Base-by-base conservation (phyloP, 495 filamentous ascomycete species). In the Apodospora peruviana region DNA sequence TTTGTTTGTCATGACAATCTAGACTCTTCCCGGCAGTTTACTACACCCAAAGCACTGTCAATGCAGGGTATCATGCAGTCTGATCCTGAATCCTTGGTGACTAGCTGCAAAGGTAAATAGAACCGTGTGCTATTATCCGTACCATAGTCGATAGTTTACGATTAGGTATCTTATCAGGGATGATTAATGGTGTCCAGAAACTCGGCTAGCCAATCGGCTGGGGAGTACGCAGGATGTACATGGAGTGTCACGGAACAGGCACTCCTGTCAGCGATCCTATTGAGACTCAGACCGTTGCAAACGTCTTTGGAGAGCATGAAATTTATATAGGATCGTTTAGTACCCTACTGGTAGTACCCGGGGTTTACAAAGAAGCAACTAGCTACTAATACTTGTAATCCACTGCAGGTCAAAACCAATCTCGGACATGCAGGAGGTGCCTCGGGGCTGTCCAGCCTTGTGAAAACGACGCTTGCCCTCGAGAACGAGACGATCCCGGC, bases 181-280 rank as follows among this genome's bases (percentile, higher is more conserved):
- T n/a, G n/a, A n/a, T n/a, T n/a, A n/a, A n/a, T n/a, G n/a, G n/a
- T n/a, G n/a, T n/a, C n/a, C n/a, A n/a, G n/a, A n/a, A n/a, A n/a
- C n/a, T n/a, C n/a, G n/a, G n/a, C n/a, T n/a, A n/a, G n/a, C n/a
- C n/a, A n/a, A n/a, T n/a, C n/a, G n/a, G n/a, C n/a, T n/a, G n/a
- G n/a, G n/a, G n/a, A n/a, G n/a, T n/a, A n/a, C n/a, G n/a, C n/a
- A n/a, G n/a, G n/a, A n/a, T n/a, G n/a, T n/a, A n/a, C n/a, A 20
- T 43, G 3, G 40, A 43, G 40, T 43, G 40, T 43, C 40, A 43
- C 20, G 40, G 40, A 9, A 43, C 40, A 2, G 40, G 40, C 2
- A 43, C 40, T 19, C 40, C 40, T 3, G 20, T 43, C 4, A 20
- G 40, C 11, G 40, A 43, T 16, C 40, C 40, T 12, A 43, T 43